Base-by-base conservation (phyloP, 352 stramenopile genomes). In the Blastocystis sp. region DNA sequence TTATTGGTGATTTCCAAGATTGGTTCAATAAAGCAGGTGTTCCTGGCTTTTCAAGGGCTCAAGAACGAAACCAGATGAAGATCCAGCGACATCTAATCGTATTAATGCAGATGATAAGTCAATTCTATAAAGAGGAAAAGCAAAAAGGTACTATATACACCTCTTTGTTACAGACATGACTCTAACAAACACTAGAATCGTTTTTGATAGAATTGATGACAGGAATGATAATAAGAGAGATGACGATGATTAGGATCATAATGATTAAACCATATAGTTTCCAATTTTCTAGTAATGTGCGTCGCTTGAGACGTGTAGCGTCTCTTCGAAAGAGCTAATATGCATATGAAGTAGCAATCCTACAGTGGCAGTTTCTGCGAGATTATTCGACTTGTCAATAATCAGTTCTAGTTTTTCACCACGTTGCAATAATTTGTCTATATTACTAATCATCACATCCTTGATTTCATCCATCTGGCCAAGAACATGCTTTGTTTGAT, bases 361-460 rank as follows among this genome's bases (percentile, higher is more conserved):
- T 66, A 80, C 70, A 5, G 45, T 63, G 23, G 97, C 97, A 91
- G 98, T 94, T 66, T 97, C 94, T 91, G 97, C 97, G 3, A 99
- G 92, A 88, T 97, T 94, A 93, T 98, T 96, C 2, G 93, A 96
- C 90, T 96, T 96, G 90, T 97, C 95, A 5, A 97, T 94, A 23
- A 98, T 90, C 41, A 96, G 90, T 92, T 99, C 97, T 91, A 99
- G 98, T 90, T 98, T 98, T 91, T 99, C 96, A 20, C 97, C 97
- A 50, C 97, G 91, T 73, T 99, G 95, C 80, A 99, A 92, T 43
- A 99, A 95, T 91, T 98, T 98, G 79, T 99, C 92, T 90, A 99
- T 98, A 91, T 99, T 99, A 90, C 98, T 94, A 45, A 99, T 94
- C 95, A 99, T 98, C 73, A 98, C 94, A 90, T 97, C 95, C 90